Conservation (phyloP, 805 yeast genomes). For the Kazachstania kunashirensis region DNA sequence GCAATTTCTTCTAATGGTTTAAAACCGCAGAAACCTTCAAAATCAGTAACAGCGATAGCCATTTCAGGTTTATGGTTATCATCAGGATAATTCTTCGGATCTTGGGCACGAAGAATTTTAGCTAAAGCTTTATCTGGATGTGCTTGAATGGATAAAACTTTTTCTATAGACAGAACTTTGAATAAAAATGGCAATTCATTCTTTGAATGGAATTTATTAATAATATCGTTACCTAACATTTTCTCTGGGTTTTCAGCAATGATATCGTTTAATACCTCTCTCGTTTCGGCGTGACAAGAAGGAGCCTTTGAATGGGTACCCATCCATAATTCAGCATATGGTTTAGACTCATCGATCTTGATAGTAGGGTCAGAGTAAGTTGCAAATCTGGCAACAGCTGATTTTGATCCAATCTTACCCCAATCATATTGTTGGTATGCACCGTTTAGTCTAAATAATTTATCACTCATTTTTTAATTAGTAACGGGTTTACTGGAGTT, state of each 20-base stretch:
- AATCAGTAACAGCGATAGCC: slow-evolving; percentile 94
- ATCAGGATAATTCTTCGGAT: slow-evolving; percentile 94
- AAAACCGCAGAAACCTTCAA: slow-evolving; percentile 97
- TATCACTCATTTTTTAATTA: slow-evolving; percentile 20
- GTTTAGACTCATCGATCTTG: slow-evolving; percentile 58
- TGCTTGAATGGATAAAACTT: slow-evolving; percentile 92
- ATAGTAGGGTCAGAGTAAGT: slow-evolving; percentile 54
- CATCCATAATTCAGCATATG: slow-evolving; percentile 99
- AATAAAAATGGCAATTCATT: slow-evolving; percentile 83
- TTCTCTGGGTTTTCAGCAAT: slow-evolving; percentile 49
- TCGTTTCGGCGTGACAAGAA: slow-evolving; percentile 46
- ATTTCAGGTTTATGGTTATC: slow-evolving; percentile 99
- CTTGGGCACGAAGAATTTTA: slow-evolving; percentile 60
- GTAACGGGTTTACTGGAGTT: no score
- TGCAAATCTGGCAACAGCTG: slow-evolving; percentile 87
- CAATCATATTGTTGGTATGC: slow-evolving; percentile 78
- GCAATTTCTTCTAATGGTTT: slow-evolving; percentile 78
- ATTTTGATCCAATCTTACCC: slow-evolving; percentile 76
- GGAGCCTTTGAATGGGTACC: slow-evolving; percentile 95
- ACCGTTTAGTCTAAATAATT: slow-evolving; percentile 34
- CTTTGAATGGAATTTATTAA: slow-evolving; percentile 53
- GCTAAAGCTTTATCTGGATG: slow-evolving; percentile 92
- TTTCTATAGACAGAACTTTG: slow-evolving; percentile 86
- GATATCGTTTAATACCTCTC: slow-evolving; percentile 56
- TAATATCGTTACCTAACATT: slow-evolving; percentile 49